These are phyloP conservation scores for Bocquillonia castaneifolia DNA, from an alignment of 441 rosid species.

Conservation along the genomic window DNA sequence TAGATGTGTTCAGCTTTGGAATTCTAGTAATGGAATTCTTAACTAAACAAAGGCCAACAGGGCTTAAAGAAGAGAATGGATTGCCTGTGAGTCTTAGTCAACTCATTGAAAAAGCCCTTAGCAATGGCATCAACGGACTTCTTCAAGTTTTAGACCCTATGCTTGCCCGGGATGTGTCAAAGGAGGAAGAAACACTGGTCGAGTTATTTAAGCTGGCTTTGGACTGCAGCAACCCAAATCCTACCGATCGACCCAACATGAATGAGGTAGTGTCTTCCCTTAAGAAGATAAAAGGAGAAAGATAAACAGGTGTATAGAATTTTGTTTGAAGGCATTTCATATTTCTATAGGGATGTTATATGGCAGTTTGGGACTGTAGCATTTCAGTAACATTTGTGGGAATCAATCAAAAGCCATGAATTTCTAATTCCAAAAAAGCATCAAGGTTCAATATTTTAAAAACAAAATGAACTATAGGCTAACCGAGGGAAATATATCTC, in stretches of 20 bases:
- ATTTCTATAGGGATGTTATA: background rate
- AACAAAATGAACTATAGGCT: no score
- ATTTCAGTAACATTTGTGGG: background rate
- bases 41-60: constrained; percentile 68
- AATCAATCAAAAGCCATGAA: background rate
- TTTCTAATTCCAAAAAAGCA: background rate
- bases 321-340: background rate
- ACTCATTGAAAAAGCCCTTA: constrained; percentile 45
- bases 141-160: constrained; percentile 54
- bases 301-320: background rate
- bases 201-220: constrained; percentile 53
- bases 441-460: background rate
- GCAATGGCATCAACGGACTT: constrained; percentile 36
- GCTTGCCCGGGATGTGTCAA: constrained; percentile 23
- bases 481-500: no score
- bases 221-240: constrained; percentile 53
- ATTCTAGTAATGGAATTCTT: constrained; percentile 63
- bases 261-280: constrained; percentile 53
- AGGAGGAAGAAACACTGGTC: constrained; percentile 33
- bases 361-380: background rate
- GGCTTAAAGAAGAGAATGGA: constrained; percentile 44
- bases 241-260: constrained; percentile 58
- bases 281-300: constrained; percentile 31
- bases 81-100: constrained; percentile 45
- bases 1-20: constrained; percentile 83